Percentiles rank a stretch among this genome's conserved stretches.
phyloP scores from a whole-genome alignment of 2,329 filamentous ascomycete genomes.

The Sphaerostilbella broomeana region DNA sequence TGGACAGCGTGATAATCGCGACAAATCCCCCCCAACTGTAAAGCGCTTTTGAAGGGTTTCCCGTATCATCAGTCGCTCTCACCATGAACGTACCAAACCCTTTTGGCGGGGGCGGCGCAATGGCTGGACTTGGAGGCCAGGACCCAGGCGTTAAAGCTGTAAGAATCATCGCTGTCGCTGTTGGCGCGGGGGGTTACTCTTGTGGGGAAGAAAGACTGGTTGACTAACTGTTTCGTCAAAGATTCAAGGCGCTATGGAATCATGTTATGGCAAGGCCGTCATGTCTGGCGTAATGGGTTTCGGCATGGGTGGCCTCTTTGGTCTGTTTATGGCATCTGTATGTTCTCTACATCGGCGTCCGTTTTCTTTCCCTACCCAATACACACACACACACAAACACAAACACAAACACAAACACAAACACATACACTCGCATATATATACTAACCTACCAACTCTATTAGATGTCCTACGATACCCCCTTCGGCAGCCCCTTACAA shows the following conservation, averaged over 20 bases:
- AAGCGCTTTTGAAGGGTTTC: too few relatives aligned
- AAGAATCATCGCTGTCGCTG: conserved; percentile 18
- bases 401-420: too few relatives aligned
- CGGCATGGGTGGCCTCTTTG: conserved; percentile 86
- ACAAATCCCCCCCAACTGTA: too few relatives aligned
- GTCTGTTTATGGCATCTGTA: conserved; percentile 96
- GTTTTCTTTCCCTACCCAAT: neutral
- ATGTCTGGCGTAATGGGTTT: conserved; percentile 93
- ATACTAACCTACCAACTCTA: conserved; percentile 16
- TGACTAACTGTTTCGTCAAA: conserved; percentile 28
- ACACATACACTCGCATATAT: too few relatives aligned
- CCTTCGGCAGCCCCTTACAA: conserved; percentile 53
- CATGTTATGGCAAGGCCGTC: conserved; percentile 79
- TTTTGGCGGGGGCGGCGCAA: conserved; percentile 18
- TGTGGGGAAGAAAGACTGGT: neutral
- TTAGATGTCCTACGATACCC: conserved; percentile 97
- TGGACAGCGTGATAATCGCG: too few relatives aligned
- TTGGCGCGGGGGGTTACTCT: neutral
- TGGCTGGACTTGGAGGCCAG: conserved; percentile 30
- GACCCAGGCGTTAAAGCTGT: conserved; percentile 49
- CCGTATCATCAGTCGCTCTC: neutral
- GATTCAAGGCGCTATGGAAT: conserved; percentile 85
- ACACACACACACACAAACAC: too few relatives aligned
- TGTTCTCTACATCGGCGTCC: too few relatives aligned
- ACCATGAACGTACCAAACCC: conserved; percentile 35